These are phyloP conservation scores for Cercospora sesami DNA, from an alignment of 2,329 filamentous ascomycete species.

Conservation along the genomic window DNA sequence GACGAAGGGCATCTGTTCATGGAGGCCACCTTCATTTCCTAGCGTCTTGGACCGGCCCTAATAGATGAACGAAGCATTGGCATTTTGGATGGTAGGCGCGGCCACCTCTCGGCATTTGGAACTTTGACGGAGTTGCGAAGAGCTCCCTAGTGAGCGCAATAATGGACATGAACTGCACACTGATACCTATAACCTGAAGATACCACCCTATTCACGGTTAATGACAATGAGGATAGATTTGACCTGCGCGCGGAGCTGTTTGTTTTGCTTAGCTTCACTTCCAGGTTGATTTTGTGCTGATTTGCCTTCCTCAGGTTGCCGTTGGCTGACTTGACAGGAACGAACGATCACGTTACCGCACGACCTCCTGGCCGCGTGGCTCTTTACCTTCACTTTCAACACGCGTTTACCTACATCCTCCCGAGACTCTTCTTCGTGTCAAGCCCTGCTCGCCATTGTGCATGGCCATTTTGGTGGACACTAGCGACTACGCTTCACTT, in stretches of 20 bases:
- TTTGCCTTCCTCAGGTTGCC: neutral
- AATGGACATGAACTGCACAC: conserved; percentile 54
- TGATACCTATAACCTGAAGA: conserved; percentile 42
- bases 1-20: conserved; percentile 80
- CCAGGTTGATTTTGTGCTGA: neutral
- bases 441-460: neutral
- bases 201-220: conserved; percentile 41
- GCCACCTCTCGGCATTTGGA: conserved; percentile 13
- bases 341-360: neutral
- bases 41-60: conserved; percentile 4
- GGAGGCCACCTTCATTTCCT: conserved; percentile 96
- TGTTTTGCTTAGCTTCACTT: neutral
- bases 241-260: neutral
- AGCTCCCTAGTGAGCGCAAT: conserved; percentile 66
- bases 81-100: conserved; percentile 6
- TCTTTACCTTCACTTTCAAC: neutral
- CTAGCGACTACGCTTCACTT: neutral
- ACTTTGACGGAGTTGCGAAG: conserved; percentile 57
- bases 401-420: neutral
- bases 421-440: neutral
- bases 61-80: neutral
- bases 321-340: neutral
- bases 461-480: neutral
- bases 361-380: neutral
- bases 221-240: conserved; percentile 46